Conservation (phyloP, 2,329 filamentous ascomycete genomes). For the Colletotrichum liriopes region DNA sequence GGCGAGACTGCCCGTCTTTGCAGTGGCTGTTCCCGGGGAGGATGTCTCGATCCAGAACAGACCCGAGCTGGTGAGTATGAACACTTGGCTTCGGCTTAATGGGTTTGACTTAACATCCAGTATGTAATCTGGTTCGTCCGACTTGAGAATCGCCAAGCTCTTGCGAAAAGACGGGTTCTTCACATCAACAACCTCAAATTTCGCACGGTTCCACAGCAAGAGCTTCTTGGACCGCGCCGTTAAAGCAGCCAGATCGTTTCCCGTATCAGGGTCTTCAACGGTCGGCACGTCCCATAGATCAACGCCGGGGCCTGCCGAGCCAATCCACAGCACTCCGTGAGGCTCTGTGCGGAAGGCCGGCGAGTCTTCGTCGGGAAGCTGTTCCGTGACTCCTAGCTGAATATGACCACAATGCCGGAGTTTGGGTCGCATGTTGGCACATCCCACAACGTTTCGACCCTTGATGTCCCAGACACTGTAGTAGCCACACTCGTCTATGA, state of each 20-base stretch:
- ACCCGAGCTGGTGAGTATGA: conserved; percentile 71
- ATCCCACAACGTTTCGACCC: conserved; percentile 54
- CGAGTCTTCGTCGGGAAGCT: conserved; percentile 49
- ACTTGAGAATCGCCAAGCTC: conserved; percentile 48
- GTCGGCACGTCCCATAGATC: conserved; percentile 47
- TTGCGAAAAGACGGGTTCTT: conserved; percentile 48
- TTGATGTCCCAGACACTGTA: conserved; percentile 79
- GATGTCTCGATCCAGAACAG: conserved; percentile 66
- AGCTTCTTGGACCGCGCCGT: conserved; percentile 45
- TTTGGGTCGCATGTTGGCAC: conserved; percentile 53
- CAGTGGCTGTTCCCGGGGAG: conserved; percentile 29
- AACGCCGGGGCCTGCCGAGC: conserved; percentile 45
- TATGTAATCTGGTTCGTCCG: conserved; percentile 58
- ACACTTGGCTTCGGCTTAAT: conserved; percentile 63
- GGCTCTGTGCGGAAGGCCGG: conserved; percentile 52
- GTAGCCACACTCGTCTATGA: conserved; percentile 75
- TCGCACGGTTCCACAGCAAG: conserved; percentile 56
- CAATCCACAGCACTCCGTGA: conserved; percentile 63
- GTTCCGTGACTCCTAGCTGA: conserved; percentile 54
- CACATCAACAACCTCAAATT: conserved; percentile 55
- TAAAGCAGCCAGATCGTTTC: conserved; percentile 27
- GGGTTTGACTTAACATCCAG: conserved; percentile 70
- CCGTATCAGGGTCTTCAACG: conserved; percentile 32
- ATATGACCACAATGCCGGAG: conserved; percentile 62
- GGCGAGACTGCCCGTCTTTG: conserved; percentile 41